A percentile compares a stretch with the other conserved stretches of the same genome.
Evolutionary conservation across 371 early-diverging fungal species (phyloP).

Genomic region (Mucor lusitanicus): DNA sequence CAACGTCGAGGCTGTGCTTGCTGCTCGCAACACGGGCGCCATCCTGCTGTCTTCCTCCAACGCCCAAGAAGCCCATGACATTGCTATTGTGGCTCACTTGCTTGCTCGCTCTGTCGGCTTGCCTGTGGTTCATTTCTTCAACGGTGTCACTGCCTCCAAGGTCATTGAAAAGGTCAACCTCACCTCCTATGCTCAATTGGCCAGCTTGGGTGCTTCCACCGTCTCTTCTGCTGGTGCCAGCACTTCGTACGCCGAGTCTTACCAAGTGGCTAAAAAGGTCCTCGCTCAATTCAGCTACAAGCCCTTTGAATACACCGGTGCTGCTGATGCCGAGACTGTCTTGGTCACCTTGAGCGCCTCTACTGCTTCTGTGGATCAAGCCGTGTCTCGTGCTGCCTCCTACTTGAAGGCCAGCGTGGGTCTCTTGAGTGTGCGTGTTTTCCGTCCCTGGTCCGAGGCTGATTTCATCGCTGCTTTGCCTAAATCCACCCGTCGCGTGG

Average conservation of each 20-base stretch:
- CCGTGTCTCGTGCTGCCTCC: conserved; percentile 39
- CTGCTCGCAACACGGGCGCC: conserved; percentile 70
- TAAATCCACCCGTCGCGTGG: conserved; percentile 51
- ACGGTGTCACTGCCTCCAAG: conserved; percentile 60
- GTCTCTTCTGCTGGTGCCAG: neutral
- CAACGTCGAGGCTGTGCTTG: conserved; percentile 66
- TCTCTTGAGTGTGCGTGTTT: conserved; percentile 72
- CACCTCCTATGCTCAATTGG: conserved; percentile 47
- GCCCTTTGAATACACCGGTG: conserved; percentile 82
- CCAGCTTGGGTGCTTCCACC: conserved; percentile 18
- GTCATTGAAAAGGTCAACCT: conserved; percentile 54
- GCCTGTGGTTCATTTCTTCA: conserved; percentile 79
- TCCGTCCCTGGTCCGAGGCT: conserved; percentile 81
- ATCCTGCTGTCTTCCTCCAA: conserved; percentile 68
- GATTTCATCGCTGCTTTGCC: conserved; percentile 73
- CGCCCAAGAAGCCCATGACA: conserved; percentile 82
- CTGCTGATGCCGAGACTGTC: conserved; percentile 69
- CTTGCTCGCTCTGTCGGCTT: conserved; percentile 54
- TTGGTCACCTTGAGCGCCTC: conserved; percentile 74
- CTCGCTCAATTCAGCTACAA: conserved; percentile 65
- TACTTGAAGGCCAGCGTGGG: conserved; percentile 51
- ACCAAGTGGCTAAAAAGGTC: conserved; percentile 49
- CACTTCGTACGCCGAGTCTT: conserved; percentile 25
- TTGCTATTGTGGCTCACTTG: conserved; percentile 71
- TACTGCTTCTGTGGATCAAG: conserved; percentile 34